A percentile compares a stretch with the other conserved stretches of the same genome.
Evolutionary conservation across 2,329 filamentous ascomycete species (phyloP).

Genomic region (Colletotrichum destructivum): DNA sequence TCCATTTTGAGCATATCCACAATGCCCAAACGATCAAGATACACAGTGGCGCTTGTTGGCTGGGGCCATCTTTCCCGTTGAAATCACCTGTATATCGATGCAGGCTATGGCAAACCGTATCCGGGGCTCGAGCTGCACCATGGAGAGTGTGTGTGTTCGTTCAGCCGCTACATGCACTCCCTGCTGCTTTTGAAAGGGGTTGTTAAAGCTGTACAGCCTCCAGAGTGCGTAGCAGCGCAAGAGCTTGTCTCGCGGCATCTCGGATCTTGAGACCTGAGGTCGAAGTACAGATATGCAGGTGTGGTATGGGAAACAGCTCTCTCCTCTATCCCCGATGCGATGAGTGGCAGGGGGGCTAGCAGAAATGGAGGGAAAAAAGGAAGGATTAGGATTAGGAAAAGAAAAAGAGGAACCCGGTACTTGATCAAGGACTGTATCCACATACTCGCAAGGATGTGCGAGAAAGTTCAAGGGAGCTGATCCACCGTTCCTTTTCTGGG

Average conservation of each 20-base stretch:
- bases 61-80: not conserved
- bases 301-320: not conserved
- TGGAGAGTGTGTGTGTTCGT: not conserved
- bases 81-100: not conserved
- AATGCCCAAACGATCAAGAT: not conserved
- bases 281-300: not conserved
- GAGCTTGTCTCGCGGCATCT: constrained; percentile 35
- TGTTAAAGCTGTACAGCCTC: not conserved
- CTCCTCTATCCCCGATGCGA: constrained; percentile 27
- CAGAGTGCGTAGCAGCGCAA: constrained; percentile 12
- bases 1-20: constrained; percentile 21
- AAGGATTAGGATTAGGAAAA: not conserved
- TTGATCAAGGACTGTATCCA: constrained; percentile 34
- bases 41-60: not conserved
- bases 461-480: constrained; percentile 28
- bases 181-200: not conserved
- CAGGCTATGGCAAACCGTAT: constrained; percentile 1
- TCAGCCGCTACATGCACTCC: not conserved
- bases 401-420: constrained; percentile 41
- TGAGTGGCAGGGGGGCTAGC: constrained; percentile 17
- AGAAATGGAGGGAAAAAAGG: not conserved
- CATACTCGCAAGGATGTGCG: constrained; percentile 16
- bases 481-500: constrained; percentile 42
- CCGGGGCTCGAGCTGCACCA: not conserved
- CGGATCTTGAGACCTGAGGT: constrained; percentile 34